Conservation (phyloP, 306 rosid genomes). For the Oemleria cerasiformis region DNA sequence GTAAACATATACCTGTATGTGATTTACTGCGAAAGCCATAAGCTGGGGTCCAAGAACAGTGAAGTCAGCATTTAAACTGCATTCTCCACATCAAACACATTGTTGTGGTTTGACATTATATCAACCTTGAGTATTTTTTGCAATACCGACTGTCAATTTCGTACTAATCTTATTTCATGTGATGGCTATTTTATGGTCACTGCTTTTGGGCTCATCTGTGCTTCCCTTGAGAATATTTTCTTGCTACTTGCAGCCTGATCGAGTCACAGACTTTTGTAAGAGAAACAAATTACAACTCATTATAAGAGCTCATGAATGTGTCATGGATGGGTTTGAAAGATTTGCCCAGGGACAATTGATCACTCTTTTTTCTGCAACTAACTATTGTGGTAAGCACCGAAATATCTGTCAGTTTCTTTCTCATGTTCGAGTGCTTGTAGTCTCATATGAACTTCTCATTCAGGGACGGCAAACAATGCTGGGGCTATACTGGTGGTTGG, state of each 20-base stretch:
- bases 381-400: conserved; percentile 79
- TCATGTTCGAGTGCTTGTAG: conserved; percentile 13
- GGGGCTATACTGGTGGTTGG: conserved; percentile 97
- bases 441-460: conserved; percentile 26
- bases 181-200: background rate
- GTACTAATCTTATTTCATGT: background rate
- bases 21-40: background rate
- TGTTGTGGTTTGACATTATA: background rate
- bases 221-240: conserved; percentile 12
- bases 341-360: conserved; percentile 99
- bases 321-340: conserved; percentile 98
- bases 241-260: conserved; percentile 83
- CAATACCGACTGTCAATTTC: background rate
- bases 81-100: background rate
- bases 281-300: conserved; percentile 93
- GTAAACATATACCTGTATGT: background rate
- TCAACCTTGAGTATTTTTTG: background rate
- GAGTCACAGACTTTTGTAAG: conserved; percentile 94
- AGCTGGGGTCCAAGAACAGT: background rate
- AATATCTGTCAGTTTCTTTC: background rate
- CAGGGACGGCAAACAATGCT: conserved; percentile 98
- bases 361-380: conserved; percentile 97
- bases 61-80: background rate
- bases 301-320: conserved; percentile 98
- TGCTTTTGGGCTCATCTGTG: background rate